These are phyloP conservation scores for Aspergillus sp. DNA, from an alignment of 2,329 filamentous ascomycete genomes.

Conservation along the genomic window DNA sequence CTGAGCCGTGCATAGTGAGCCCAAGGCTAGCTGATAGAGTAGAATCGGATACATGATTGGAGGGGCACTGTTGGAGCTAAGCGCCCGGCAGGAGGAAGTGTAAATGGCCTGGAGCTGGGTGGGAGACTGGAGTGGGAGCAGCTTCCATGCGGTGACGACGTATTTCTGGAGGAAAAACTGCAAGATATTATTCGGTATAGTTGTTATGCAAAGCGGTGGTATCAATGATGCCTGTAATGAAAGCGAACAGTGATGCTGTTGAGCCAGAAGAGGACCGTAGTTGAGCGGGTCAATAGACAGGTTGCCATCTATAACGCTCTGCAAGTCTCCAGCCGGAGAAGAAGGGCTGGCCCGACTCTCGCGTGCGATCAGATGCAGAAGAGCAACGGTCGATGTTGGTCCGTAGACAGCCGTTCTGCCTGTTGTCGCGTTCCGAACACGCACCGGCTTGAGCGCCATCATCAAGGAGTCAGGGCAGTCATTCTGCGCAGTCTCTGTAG, in stretches of 20 bases:
- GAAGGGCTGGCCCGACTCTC: background rate
- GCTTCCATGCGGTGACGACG: constrained; percentile 1
- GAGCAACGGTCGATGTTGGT: constrained; percentile 5
- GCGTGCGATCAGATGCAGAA: background rate
- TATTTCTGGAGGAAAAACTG: constrained; percentile 6
- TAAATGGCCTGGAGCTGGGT: background rate
- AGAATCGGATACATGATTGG: constrained; percentile 6
- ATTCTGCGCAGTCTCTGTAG: background rate
- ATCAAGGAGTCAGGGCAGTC: background rate
- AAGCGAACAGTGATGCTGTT: background rate
- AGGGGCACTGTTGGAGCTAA: constrained; percentile 3
- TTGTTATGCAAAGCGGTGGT: background rate
- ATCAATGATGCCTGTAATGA: background rate
- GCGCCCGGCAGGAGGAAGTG: background rate
- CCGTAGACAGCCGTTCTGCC: constrained; percentile 2
- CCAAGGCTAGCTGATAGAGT: constrained; percentile 6
- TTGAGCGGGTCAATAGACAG: background rate
- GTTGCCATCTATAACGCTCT: background rate
- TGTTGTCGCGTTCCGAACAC: background rate
- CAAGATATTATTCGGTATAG: constrained; percentile 3
- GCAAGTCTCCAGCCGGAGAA: background rate
- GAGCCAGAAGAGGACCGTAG: background rate
- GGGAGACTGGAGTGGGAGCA: constrained; percentile 3
- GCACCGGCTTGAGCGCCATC: background rate
- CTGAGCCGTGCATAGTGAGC: constrained; percentile 1